Base-by-base conservation (phyloP, 2,329 filamentous ascomycete species). In the Diplocarpon mali region DNA sequence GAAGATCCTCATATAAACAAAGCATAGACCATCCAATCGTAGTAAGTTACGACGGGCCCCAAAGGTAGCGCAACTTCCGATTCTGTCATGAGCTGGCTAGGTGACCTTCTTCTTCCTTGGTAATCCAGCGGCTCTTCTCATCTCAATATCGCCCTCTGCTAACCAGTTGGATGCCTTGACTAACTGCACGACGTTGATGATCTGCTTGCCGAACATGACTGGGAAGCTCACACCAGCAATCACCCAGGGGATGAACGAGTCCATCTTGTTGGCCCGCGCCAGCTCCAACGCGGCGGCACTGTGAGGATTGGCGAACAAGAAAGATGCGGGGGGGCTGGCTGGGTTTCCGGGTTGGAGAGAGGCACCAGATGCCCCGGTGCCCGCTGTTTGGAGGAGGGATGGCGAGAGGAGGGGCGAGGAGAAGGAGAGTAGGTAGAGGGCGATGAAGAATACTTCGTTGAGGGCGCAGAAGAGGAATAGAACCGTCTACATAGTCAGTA, bases 401-500 rank as follows among this genome's bases (percentile, higher is more conserved):
- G 92, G 90, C 1, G 87, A 92, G 44, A 96, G 78, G 31, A 80
- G 76, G 2, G 90, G 90, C 46, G 86, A 94, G 47, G 85, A 93
- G 73, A 98, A 98, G 58, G 89, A 95, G 48, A 98, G 82, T 43
- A 98, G 83, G 69, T 98, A 98, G 50, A 98, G 79, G 27, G 87
- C 89, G 62, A 98, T 95, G 73, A 98, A 98, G 75, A 95, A 98
- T 53, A 89, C 69, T 67, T 98, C 92, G 65, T 98, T 98, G 54
- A 94, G 69, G 46, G 78, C 74, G 71, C 92, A 98, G 67, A 87
- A 85, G 50, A 86, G 67, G 69, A 98, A 98, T 35, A 98, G 75
- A 37, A 98, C 89, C 44, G 72, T 83, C 90, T 95, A 55, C 50
- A n/a, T 38, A 24, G 32, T 50, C 44, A 47, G 42, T 24, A 24